phyloP scores from a whole-genome alignment of 2,329 filamentous ascomycete species.

The Fonsecaea monophora region DNA sequence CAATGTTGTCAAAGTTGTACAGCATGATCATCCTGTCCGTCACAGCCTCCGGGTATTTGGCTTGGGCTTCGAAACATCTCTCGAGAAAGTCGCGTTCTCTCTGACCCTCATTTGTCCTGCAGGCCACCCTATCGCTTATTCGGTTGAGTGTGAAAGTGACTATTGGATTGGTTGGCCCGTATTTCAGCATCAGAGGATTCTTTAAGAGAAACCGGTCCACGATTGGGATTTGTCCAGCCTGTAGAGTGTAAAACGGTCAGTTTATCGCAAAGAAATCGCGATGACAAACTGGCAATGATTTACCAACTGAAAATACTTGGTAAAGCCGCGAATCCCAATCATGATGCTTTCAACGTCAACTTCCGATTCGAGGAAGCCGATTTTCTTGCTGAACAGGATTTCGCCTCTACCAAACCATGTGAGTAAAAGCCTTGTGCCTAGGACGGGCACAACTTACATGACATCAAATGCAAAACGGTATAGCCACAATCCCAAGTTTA shows the following conservation, averaged over 20 bases:
- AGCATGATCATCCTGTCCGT: constrained; percentile 28
- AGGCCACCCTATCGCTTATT: constrained; percentile 67
- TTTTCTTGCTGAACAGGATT: constrained; percentile 45
- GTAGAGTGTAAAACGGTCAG: background rate
- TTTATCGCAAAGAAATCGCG: background rate
- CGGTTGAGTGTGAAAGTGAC: constrained; percentile 72
- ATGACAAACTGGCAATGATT: background rate
- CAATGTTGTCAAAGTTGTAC: constrained; percentile 32
- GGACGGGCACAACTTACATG: constrained; percentile 26
- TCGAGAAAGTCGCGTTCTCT: constrained; percentile 29
- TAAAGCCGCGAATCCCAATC: constrained; percentile 39
- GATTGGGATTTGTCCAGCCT: constrained; percentile 36
- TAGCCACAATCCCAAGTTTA: constrained; percentile 32
- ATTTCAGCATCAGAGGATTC: constrained; percentile 60
- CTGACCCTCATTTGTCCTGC: constrained; percentile 6
- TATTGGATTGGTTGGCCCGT: constrained; percentile 73
- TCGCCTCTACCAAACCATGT: constrained; percentile 39
- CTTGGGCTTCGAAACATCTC: constrained; percentile 29
- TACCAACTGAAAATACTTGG: constrained; percentile 25
- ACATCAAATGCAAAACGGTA: constrained; percentile 36
- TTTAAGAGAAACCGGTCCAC: constrained; percentile 35
- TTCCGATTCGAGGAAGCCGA: constrained; percentile 34
- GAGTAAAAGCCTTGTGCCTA: background rate
- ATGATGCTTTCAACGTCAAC: constrained; percentile 34
- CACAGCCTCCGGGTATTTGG: constrained; percentile 29